Base-by-base conservation (phyloP, 352 stramenopile species). In the Globisporangium okanoganense region DNA sequence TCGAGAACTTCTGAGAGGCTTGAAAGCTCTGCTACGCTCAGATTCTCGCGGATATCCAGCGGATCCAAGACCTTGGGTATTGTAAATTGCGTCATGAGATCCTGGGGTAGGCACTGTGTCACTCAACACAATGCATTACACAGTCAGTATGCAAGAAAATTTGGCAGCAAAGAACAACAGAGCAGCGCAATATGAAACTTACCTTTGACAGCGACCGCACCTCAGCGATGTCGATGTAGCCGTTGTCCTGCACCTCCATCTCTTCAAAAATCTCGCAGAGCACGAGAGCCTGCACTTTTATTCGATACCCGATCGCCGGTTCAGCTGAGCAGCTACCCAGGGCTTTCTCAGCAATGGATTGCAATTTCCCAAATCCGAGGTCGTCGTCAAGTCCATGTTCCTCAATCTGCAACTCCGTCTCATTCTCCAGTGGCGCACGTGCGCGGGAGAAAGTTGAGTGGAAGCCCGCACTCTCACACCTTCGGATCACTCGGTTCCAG, bases 151-250 rank as follows among this genome's bases (percentile, higher is more conserved):
- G 22, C 27, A 33, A 31, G 3, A 35, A n/a, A 18, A 0, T 43
- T 33, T 5, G 12, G 12, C 24, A 51, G 13, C 24, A 51, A 3
- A 33, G 10, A 12, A 12, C 22, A n/a, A 22, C 22, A 50, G 14
- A 16, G 5, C 36, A 43, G 33, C 2, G 5, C 36, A 54, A n/a
- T n/a, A n/a, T 43, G 20, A 45, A 6, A 2, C 9, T 54, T 57
- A 79, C 68, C 56, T 88, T 89, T 10, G 69, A 58, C 5, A 90
- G 64, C 12, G 80, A 92, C 0, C 82, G 76, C 12, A 92, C 44
- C 44, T 92, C 82, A 25, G 82, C 80, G 7, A 92, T 85, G 4
- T 89, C 82, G 16, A 89, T 75, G 58, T 85, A 82, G 3, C 72
- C 77, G 38, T 74, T 82, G 43, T 89, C 82, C 5, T 70, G 53